Conservation (phyloP, 83 land plant genomes). For the Picea abies region DNA sequence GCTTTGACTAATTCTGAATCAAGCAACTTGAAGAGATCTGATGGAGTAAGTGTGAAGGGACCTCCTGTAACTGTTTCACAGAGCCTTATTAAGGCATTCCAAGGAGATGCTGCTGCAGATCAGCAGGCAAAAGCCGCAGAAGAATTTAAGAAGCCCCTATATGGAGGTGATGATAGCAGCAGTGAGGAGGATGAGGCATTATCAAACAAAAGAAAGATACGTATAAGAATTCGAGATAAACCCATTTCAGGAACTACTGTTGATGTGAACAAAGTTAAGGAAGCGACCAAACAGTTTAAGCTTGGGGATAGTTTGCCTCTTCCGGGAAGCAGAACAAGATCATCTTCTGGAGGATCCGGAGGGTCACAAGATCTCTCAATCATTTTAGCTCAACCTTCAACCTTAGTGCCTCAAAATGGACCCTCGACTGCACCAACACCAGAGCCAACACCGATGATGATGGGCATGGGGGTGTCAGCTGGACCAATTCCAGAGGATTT, state of each 20-base stretch:
- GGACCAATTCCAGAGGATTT: slow-evolving; percentile 98
- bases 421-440: slow-evolving; percentile 16
- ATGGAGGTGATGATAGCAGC: slow-evolving; percentile 79
- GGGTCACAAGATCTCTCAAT: slow-evolving; percentile 59
- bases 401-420: slow-evolving; percentile 28
- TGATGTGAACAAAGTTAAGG: slow-evolving; percentile 88
- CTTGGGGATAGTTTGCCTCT: slow-evolving; percentile 76
- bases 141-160: slow-evolving; percentile 87
- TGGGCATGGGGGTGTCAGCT: slow-evolving; percentile 61
- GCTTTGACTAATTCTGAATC: slow-evolving; percentile 21
- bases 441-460: slow-evolving; percentile 42
- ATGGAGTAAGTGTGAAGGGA: slow-evolving; percentile 29
- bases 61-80: slow-evolving; percentile 45
- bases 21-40: slow-evolving; percentile 20
- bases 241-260: slow-evolving; percentile 67
- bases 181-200: slow-evolving; percentile 90
- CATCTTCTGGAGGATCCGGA: slow-evolving; percentile 43
- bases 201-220: slow-evolving; percentile 62
- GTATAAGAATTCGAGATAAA: slow-evolving; percentile 79
- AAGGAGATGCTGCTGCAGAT: slow-evolving; percentile 49
- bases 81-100: slow-evolving; percentile 33
- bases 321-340: slow-evolving; percentile 52
- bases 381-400: slow-evolving; percentile 35
- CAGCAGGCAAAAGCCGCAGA: slow-evolving; percentile 90
- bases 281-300: slow-evolving; percentile 90